Base-by-base conservation (phyloP, 208 protist species). In the Leishmania tropica region DNA sequence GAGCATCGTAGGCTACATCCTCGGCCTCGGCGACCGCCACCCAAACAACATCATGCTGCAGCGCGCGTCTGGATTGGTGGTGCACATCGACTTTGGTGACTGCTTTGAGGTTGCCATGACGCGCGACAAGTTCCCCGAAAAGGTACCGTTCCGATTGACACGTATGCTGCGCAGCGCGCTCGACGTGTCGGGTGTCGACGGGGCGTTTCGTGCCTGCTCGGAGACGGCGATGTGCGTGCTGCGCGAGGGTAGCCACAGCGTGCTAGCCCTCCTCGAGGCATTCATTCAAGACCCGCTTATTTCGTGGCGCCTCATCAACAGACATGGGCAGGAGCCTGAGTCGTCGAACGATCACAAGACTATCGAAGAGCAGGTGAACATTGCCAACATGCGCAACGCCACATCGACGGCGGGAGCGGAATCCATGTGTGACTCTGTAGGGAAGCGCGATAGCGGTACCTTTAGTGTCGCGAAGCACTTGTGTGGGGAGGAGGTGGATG, bases 21-120 rank as follows among this genome's bases (percentile, higher is more conserved):
- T 99, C 15, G 99, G 99, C 37, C 91, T 99, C 0, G 99, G 99
- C 74, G 99, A 99, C 89, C 94, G 99, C 19, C 99, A 99, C 87
- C 99, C 99, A 10, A 99, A 96, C 83, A 99, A 99, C 89, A 94
- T 99, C 13, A 99, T 99, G 99, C 87, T 99, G 21, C 95, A 99
- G 84, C 84, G 88, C 58, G 92, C 96, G 40, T 89, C 94, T 8
- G 99, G 99, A 42, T 96, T 99, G 47, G 94, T 99, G 58, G 91
- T 99, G 24, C 99, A 99, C 93, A 99, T 99, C 87, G 99, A 99
- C 89, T 99, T 99, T 95, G 99, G 99, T 73, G 99, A 99, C 91
- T 99, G 99, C 89, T 99, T 99, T 86, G 99, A 99, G 89, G 99
- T 99, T 19, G 99, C 99, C 10, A 99, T 99, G 99, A 97, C 97